Evolutionary conservation across 306 rosid species (phyloP).

Genomic region (Lathyrus sativus): DNA sequence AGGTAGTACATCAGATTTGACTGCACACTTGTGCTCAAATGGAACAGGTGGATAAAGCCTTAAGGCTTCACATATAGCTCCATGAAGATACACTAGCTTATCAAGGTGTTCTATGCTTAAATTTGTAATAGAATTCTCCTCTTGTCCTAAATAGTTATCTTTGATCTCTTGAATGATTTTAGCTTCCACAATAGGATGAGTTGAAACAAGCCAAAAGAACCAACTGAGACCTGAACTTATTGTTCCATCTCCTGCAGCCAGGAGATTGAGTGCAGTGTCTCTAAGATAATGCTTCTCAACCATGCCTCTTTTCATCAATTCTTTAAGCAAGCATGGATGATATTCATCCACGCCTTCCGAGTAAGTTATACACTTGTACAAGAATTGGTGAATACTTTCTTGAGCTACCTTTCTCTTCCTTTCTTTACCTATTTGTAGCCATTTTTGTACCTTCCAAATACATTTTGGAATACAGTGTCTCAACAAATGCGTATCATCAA

Average conservation of each 20-base stretch:
- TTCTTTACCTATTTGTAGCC: background rate
- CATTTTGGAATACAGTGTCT: background rate
- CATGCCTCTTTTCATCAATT: background rate
- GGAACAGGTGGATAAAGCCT: slow-evolving; percentile 28
- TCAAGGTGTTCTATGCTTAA: background rate
- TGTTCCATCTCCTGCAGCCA: slow-evolving; percentile 6
- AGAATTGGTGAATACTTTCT: background rate
- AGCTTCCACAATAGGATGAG: slow-evolving; percentile 28
- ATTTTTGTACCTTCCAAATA: slow-evolving; percentile 1
- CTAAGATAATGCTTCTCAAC: background rate
- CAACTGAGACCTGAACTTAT: slow-evolving; percentile 15
- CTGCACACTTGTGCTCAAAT: slow-evolving; percentile 12
- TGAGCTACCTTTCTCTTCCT: background rate
- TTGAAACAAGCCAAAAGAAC: slow-evolving; percentile 35
- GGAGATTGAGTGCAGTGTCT: background rate
- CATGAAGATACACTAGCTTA: slow-evolving; percentile 32
- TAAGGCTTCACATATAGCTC: slow-evolving; percentile 36
- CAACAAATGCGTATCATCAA: background rate
- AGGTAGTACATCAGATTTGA: slow-evolving; percentile 29
- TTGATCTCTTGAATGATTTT: slow-evolving; percentile 29
- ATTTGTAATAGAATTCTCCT: background rate
- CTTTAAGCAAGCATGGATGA: background rate
- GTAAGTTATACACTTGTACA: background rate
- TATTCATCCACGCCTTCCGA: background rate
- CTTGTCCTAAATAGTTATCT: background rate